Percentiles rank a stretch among this genome's conserved stretches.
phyloP scores from a whole-genome alignment of 805 yeast species.

The Candida suzukii region DNA sequence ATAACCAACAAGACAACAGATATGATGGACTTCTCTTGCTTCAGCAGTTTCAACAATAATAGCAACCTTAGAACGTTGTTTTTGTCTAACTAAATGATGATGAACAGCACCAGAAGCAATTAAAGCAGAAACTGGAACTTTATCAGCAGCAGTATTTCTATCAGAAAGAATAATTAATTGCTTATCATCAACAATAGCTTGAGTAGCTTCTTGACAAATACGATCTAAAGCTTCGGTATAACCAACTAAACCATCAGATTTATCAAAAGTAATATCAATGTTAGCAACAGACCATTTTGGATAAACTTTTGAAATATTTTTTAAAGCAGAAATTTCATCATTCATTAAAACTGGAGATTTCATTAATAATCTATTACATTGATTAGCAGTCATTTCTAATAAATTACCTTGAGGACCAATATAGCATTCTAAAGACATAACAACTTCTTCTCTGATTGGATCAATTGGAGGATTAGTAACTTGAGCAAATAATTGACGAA shows the following conservation, averaged over 20 bases:
- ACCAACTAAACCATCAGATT: conserved; percentile 78
- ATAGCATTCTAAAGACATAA: conserved; percentile 95
- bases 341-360: conserved; percentile 76
- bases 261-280: conserved; percentile 85
- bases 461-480: conserved; percentile 99
- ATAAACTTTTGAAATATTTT: conserved; percentile 62
- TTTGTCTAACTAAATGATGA: conserved; percentile 91
- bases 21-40: conserved; percentile 95
- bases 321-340: conserved; percentile 68
- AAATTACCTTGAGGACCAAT: conserved; percentile 98
- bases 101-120: conserved; percentile 97
- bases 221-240: conserved; percentile 80
- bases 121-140: conserved; percentile 79
- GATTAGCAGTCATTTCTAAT: conserved; percentile 85
- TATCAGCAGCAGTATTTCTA: conserved; percentile 46
- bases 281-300: conserved; percentile 81
- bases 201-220: conserved; percentile 80
- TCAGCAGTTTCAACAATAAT: conserved; percentile 89
- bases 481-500: conserved; percentile 94
- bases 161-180: conserved; percentile 78
- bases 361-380: conserved; percentile 82
- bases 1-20: conserved; percentile 89
- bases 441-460: conserved; percentile 93
- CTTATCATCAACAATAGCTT: conserved; percentile 69
- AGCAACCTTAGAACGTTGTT: conserved; percentile 94